Evolutionary conservation across 202 grass and related monocot genomes (phyloP), one percentile per base, ranked within the genome.

Genomic region (Sporobolus alterniflorus): DNA sequence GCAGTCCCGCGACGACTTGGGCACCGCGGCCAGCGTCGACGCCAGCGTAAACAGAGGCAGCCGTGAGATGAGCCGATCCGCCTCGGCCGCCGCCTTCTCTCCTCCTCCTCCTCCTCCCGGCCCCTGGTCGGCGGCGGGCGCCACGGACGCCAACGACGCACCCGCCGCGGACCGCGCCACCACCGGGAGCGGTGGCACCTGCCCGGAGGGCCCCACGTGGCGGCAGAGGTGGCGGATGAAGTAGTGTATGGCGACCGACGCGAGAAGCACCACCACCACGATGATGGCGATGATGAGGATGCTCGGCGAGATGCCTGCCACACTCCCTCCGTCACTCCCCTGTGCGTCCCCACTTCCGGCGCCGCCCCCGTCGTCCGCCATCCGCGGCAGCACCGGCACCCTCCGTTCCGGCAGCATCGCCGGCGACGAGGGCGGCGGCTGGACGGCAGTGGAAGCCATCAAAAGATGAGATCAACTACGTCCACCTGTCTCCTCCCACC

Each of bases 11-110:
- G 90, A 89, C 26, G 84, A 94, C 78, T 82, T 89, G 6, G 88
- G 84, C 55, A 93, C 48, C 18, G 73, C 73, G 10, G 87, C 87
- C 8, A 94, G 81, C 47, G 86, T 80, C 56, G 94, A 92, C 30
- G 84, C 83, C 15, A 94, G 84, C 50, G 88, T 94, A 86, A 98
- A 88, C 26, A 93, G 77, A 43, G 95, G 92, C 76, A 97, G 85
- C 11, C 76, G 71, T 60, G 86, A 61, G 76, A 98, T 89, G 24
- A 93, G 88, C 44, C 73, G 89, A 44, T 93, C 92, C 40, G 79
- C 18, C 78, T 88, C 92, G 3, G 85, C 62, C 34, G 61, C 22
- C 29, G 74, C 78, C 74, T 79, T 83, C 8, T 20, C 59, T 3
- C 54, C 54, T 11, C 34, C 71, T 31, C 34, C 73, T 1, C 9